Evolutionary conservation across 352 stramenopile genomes (phyloP).

Genomic region (Globisporangium okanoganense): DNA sequence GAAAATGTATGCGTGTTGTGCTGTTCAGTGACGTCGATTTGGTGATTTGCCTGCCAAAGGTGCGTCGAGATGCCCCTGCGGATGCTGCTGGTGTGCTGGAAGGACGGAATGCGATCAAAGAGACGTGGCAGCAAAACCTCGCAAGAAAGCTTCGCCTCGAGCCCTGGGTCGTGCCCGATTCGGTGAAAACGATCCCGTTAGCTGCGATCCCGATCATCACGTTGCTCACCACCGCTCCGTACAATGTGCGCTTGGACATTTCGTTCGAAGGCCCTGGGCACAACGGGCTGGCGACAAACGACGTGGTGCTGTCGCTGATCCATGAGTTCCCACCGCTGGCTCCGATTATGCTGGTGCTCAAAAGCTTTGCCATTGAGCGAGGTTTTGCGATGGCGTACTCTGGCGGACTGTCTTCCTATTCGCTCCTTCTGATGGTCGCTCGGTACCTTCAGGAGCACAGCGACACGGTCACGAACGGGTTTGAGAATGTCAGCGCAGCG

Average conservation of each 20-base stretch:
- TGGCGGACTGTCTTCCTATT: conserved; percentile 95
- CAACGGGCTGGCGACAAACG: conserved; percentile 94
- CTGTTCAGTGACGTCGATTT: conserved; percentile 92
- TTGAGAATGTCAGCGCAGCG: conserved; percentile 54
- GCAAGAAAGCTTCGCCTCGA: conserved; percentile 93
- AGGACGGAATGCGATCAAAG: conserved; percentile 98
- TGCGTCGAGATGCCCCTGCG: conserved; percentile 92
- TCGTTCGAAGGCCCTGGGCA: conserved; percentile 96
- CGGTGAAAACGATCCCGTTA: conserved; percentile 96
- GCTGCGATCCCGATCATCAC: conserved; percentile 97
- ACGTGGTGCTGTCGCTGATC: conserved; percentile 90
- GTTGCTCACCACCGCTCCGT: conserved; percentile 76
- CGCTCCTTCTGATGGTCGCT: conserved; percentile 94
- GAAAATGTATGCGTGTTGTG: conserved; percentile 2
- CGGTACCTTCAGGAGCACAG: conserved; percentile 90
- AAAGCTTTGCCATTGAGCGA: conserved; percentile 92
- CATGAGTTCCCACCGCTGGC: conserved; percentile 93
- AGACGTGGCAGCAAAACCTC: conserved; percentile 97
- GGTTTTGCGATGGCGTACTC: conserved; percentile 95
- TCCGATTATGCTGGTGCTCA: conserved; percentile 96
- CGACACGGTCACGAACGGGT: conserved; percentile 59
- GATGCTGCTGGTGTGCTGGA: conserved; percentile 94
- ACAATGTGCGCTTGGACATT: conserved; percentile 92
- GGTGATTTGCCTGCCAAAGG: conserved; percentile 97
- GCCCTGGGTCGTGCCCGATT: conserved; percentile 89